A percentile compares a stretch with the other conserved stretches of the same genome.
phyloP scores from a whole-genome alignment of 805 yeast species.

The Nakazawaea wickerhamii region DNA sequence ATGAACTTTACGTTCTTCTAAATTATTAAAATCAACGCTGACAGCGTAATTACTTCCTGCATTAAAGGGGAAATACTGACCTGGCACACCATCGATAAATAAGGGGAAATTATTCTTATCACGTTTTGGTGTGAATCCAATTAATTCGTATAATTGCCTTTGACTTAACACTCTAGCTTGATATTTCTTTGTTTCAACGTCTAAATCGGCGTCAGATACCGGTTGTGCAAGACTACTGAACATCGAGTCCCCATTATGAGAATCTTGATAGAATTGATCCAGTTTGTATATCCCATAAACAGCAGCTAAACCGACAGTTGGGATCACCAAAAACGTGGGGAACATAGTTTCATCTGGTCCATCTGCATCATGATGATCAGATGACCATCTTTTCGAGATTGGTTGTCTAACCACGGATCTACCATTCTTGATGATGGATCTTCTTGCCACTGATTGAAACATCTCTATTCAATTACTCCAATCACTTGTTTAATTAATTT shows the following conservation, averaged over 20 bases:
- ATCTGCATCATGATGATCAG: conserved; percentile 18
- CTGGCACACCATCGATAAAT: conserved; percentile 26
- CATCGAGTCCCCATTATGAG: conserved; percentile 29
- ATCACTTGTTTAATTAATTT: background rate
- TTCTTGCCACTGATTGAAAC: background rate
- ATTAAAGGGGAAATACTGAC: conserved; percentile 20
- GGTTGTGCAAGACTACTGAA: background rate
- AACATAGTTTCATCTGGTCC: conserved; percentile 26
- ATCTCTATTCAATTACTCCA: too few relatives aligned
- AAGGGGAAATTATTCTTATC: conserved; percentile 13
- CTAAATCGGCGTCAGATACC: background rate
- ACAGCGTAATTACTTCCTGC: conserved; percentile 22
- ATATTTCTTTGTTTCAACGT: background rate
- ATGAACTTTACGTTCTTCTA: conserved; percentile 28
- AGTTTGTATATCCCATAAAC: conserved; percentile 41
- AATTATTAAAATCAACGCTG: conserved; percentile 21
- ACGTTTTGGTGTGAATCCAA: conserved; percentile 12
- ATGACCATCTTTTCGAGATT: conserved; percentile 8
- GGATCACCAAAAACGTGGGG: conserved; percentile 20
- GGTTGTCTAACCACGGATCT: conserved; percentile 2
- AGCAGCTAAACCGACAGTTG: conserved; percentile 16
- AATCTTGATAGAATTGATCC: conserved; percentile 44
- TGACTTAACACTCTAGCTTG: conserved; percentile 4
- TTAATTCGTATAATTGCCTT: conserved; percentile 8
- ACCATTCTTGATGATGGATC: conserved; percentile 4